A percentile compares a stretch with the other conserved stretches of the same genome.
phyloP scores from a whole-genome alignment of 2,329 filamentous ascomycete genomes.

The Diaporthe sp. region DNA sequence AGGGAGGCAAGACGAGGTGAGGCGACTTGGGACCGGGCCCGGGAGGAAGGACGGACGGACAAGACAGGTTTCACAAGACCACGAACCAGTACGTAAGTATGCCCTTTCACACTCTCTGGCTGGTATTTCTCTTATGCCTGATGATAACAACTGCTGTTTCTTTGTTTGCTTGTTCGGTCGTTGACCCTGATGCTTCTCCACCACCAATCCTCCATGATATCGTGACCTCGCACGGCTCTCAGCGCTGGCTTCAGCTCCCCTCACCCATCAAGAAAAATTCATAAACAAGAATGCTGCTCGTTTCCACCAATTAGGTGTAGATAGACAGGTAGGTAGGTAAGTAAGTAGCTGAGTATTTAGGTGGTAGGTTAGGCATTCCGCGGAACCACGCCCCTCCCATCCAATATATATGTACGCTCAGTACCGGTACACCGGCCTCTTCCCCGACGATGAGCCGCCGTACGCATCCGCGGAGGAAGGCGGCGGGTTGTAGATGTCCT shows the following conservation, averaged over 20 bases:
- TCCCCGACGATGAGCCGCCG: slow-evolving; percentile 35
- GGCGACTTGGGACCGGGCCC: not conserved
- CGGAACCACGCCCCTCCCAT: not conserved
- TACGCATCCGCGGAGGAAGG: not conserved
- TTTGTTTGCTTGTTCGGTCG: not conserved
- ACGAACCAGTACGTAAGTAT: not conserved
- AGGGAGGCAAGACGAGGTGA: not conserved
- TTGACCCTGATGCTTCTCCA: not conserved
- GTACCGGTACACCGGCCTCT: slow-evolving; percentile 44
- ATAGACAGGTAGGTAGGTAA: not conserved
- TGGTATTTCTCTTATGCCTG: slow-evolving; percentile 27
- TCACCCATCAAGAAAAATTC: not conserved
- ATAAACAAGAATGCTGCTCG: slow-evolving; percentile 29
- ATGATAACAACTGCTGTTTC: slow-evolving; percentile 23
- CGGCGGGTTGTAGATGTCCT: slow-evolving; percentile 33
- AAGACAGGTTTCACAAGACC: not conserved
- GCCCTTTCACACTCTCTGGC: slow-evolving; percentile 8
- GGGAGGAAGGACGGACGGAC: not conserved
- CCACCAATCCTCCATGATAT: not conserved
- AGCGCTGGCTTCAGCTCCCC: no score
- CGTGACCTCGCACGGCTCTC: not conserved
- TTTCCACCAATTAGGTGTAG: not conserved
- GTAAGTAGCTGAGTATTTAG: slow-evolving; percentile 2
- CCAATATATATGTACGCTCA: slow-evolving; percentile 23
- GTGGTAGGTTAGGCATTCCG: not conserved